These are phyloP conservation scores for Stephanodiscus minutulus DNA, from an alignment of 108 stramenopile species.

Conservation along the genomic window DNA sequence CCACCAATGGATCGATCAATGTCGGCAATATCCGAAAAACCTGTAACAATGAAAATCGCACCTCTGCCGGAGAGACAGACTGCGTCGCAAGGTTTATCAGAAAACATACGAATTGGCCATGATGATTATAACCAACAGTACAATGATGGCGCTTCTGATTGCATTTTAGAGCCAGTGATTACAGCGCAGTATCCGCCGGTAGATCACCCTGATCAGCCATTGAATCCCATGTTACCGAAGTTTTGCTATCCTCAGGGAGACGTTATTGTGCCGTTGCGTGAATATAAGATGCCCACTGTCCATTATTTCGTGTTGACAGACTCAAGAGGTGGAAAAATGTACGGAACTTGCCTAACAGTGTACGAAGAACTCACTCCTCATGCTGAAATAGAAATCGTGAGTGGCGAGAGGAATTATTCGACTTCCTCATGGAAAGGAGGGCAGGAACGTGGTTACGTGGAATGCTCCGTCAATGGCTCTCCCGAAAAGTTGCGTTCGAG, in stretches of 20 bases:
- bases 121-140: conserved; percentile 23
- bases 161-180: conserved; percentile 66
- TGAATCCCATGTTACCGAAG: conserved; percentile 84
- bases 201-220: conserved; percentile 72
- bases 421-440: conserved; percentile 25
- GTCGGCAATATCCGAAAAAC: not conserved
- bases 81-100: conserved; percentile 28
- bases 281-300: conserved; percentile 77
- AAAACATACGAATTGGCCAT: conserved; percentile 46
- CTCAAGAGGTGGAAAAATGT: conserved; percentile 79
- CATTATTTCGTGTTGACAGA: conserved; percentile 88
- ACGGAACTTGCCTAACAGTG: conserved; percentile 85
- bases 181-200: conserved; percentile 77
- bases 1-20: not conserved
- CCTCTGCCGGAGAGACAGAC: conserved; percentile 9
- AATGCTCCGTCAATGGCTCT: conserved; percentile 31
- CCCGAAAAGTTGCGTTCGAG: conserved; percentile 29
- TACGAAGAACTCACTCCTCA: conserved; percentile 70
- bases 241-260: conserved; percentile 86
- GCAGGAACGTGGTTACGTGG: conserved; percentile 44
- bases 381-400: conserved; percentile 7
- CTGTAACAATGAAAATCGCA: not conserved
- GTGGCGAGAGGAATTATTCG: conserved; percentile 24
- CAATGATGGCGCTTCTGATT: conserved; percentile 41
- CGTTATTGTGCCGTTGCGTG: conserved; percentile 54